Conservation (phyloP, 73 alveolate genomes). For the Symbiodinium natans region DNA sequence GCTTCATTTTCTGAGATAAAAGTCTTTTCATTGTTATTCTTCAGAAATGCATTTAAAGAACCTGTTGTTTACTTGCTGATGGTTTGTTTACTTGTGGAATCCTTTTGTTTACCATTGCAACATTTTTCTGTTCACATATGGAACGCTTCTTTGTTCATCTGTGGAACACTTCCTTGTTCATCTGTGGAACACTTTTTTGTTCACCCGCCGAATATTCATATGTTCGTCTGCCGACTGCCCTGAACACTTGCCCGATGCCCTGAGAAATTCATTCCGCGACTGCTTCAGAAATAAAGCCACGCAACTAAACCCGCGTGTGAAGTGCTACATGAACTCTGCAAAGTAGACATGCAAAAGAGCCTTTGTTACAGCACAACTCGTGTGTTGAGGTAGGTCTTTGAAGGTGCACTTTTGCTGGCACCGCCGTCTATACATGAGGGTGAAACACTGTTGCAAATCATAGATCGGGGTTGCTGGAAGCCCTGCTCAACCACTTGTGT, state of each 20-base stretch:
- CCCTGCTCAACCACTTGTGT: conserved; percentile 25
- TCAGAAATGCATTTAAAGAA: not conserved
- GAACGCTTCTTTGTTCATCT: not conserved
- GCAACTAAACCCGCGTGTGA: not conserved
- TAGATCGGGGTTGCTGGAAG: conserved; percentile 42
- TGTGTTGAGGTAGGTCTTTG: conserved; percentile 18
- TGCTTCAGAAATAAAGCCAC: not conserved
- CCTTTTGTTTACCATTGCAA: not conserved
- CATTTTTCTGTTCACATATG: not conserved
- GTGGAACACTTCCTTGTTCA: not conserved
- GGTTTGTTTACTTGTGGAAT: not conserved
- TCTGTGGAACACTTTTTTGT: not conserved
- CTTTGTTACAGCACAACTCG: not conserved
- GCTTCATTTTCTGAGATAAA: not conserved
- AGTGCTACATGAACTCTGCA: conserved; percentile 7
- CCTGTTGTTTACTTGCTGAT: not conserved
- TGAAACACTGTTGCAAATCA: conserved; percentile 23
- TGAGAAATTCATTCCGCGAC: not conserved
- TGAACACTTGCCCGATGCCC: not conserved
- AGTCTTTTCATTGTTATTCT: too few species aligned
- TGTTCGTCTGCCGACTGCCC: conserved; percentile 12
- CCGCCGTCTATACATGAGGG: conserved; percentile 22
- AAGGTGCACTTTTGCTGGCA: conserved; percentile 20
- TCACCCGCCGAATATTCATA: not conserved
- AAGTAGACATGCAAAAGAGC: not conserved